phyloP scores from a whole-genome alignment of 345 rosid species.

The Clausena lansium region DNA sequence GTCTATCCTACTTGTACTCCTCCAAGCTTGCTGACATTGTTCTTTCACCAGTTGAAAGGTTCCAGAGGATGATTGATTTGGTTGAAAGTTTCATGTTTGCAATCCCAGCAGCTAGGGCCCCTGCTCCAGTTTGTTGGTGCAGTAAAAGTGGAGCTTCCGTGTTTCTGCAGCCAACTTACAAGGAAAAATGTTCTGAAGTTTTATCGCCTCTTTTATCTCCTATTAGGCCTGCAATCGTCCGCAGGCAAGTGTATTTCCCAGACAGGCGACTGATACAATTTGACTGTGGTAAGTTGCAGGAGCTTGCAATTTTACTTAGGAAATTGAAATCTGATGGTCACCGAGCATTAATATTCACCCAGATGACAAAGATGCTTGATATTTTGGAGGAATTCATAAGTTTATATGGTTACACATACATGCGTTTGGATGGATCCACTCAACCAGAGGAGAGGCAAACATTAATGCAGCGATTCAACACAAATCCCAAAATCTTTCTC shows the following conservation, averaged over 20 bases:
- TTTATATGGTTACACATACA: conserved; percentile 94
- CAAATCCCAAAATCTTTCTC: conserved; percentile 95
- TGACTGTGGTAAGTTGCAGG: conserved; percentile 98
- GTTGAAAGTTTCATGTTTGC: conserved; percentile 91
- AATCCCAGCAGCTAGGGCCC: conserved; percentile 92
- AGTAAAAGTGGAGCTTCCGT: conserved; percentile 59
- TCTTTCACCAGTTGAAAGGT: conserved; percentile 87
- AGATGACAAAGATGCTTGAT: conserved; percentile 99
- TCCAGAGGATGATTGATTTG: conserved; percentile 68
- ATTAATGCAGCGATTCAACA: conserved; percentile 98
- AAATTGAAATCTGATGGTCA: conserved; percentile 93
- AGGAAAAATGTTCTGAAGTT: conserved; percentile 60
- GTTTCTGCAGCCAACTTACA: conserved; percentile 57
- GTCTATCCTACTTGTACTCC: conserved; percentile 54
- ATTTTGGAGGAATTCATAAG: conserved; percentile 93
- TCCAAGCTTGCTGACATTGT: conserved; percentile 76
- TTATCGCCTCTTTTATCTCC: conserved; percentile 80
- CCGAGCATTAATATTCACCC: conserved; percentile 95
- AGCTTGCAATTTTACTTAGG: conserved; percentile 87
- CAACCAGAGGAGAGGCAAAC: conserved; percentile 99
- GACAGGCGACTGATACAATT: conserved; percentile 98
- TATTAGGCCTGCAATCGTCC: conserved; percentile 90
- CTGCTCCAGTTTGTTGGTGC: conserved; percentile 83
- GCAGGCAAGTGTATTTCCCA: conserved; percentile 95
- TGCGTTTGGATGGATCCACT: conserved; percentile 99